Evolutionary conservation across 2,329 filamentous ascomycete species (phyloP), one percentile per base, ranked within the genome.

Genomic region (Simplicillium aogashimaense): DNA sequence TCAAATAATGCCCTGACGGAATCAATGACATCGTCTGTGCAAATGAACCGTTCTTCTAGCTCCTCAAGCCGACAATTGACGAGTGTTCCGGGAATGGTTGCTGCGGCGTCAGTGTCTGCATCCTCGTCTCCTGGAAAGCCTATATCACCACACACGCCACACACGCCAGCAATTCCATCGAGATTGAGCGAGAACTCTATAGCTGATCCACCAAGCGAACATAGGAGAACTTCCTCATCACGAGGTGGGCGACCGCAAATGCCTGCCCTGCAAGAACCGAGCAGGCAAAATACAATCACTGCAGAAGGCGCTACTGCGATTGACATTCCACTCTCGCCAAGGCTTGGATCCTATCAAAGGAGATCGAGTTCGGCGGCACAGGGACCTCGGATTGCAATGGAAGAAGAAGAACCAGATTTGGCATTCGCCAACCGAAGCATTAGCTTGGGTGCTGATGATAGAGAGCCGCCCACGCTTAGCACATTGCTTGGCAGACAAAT

Each of bases 81-180:
- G 9, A 77, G 76, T 45, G 70, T 78, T 3, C 74, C 76, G 3
- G 70, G 83, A 44, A 86, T 88, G 58, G 61, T 64, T 12, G 83
- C 86, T 39, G 72, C 88, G 1, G 83, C 82, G 4, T 87, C 85
- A 1, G 70, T 87, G 47, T 95, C 89, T 4, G 81, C 82, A 10
- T 90, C 86, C 1, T 90, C 88, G 1, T 95, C 89, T 9, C 89
- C 89, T 2, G 86, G 84, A 42, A 95, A 95, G 53, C 86, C 88
- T 0, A 75, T 94, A 14, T 95, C 87, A 3, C 88, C 85, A 9
- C 87, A 90, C 54, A 95, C 86, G 1, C 87, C 89, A 2, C 89
- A 97, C 54, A 94, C 88, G 1, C 92, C 92, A 4, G 88, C 89
- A 10, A 87, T 97, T 20, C 90, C 90, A 15, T 95, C 89, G 7